Conservation (phyloP, 768 basidiomycete species). For the Leucocoprinus leucothites region DNA sequence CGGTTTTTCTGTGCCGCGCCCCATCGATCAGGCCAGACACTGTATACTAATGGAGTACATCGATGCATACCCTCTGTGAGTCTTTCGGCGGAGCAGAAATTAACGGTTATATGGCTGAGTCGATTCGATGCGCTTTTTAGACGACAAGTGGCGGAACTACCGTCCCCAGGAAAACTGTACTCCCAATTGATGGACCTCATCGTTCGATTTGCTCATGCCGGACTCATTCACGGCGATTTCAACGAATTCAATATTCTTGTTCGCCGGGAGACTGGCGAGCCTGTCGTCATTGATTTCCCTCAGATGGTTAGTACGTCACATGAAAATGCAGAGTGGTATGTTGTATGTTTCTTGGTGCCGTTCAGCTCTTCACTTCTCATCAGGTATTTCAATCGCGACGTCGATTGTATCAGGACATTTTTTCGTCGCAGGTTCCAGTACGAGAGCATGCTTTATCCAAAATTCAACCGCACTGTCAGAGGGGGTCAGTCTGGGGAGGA, state of each 20-base stretch:
- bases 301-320: conserved; percentile 99
- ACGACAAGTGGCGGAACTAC: conserved; percentile 82
- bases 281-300: conserved; percentile 96
- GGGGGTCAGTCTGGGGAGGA: conserved; percentile 41
- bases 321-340: conserved; percentile 93
- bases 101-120: not conserved
- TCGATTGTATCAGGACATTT: conserved; percentile 92
- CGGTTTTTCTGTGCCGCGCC: conserved; percentile 88
- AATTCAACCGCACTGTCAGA: conserved; percentile 65
- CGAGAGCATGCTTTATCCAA: conserved; percentile 86
- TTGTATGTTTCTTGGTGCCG: conserved; percentile 11
- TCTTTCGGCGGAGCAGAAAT: conserved; percentile 10
- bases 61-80: conserved; percentile 91
- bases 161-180: conserved; percentile 87
- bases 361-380: conserved; percentile 9
- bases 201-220: conserved; percentile 88
- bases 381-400: conserved; percentile 99
- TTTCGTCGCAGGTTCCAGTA: conserved; percentile 90
- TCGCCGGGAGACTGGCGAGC: conserved; percentile 65
- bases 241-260: conserved; percentile 99
- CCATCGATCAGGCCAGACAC: conserved; percentile 93
- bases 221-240: conserved; percentile 98
- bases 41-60: conserved; percentile 96
- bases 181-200: conserved; percentile 93
- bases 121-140: conserved; percentile 34